A percentile compares a stretch with the other conserved stretches of the same genome.
phyloP scores from a whole-genome alignment of 768 basidiomycete species.

The Cystobasidium ongulense region DNA sequence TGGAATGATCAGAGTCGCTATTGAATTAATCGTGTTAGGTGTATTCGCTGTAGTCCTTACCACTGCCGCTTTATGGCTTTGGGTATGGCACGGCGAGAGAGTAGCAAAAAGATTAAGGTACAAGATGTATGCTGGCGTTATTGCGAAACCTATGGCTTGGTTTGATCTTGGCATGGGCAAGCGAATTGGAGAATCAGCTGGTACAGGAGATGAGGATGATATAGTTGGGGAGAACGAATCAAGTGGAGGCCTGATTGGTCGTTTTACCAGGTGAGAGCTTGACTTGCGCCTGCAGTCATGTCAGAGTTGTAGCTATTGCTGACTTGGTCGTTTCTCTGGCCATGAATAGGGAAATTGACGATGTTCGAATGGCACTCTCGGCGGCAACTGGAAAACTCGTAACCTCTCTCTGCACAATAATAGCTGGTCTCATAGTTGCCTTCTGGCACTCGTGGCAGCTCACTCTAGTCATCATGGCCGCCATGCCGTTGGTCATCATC shows the following conservation, averaged over 20 bases:
- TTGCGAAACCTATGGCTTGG: slow-evolving; percentile 72
- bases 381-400: slow-evolving; percentile 67
- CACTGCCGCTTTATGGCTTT: slow-evolving; percentile 65
- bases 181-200: slow-evolving; percentile 7
- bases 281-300: slow-evolving; percentile 34
- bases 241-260: slow-evolving; percentile 69
- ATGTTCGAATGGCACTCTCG: slow-evolving; percentile 75
- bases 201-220: slow-evolving; percentile 50
- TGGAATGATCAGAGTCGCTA: slow-evolving; percentile 38
- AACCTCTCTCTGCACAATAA: slow-evolving; percentile 69
- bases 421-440: slow-evolving; percentile 72
- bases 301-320: no score
- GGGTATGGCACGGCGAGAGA: slow-evolving; percentile 80
- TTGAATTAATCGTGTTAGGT: slow-evolving; percentile 54
- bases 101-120: slow-evolving; percentile 62
- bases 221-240: slow-evolving; percentile 51
- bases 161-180: slow-evolving; percentile 67
- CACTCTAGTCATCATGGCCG: slow-evolving; percentile 82
- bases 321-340: no score
- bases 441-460: slow-evolving; percentile 71
- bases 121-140: slow-evolving; percentile 61
- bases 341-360: slow-evolving; percentile 73
- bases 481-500: slow-evolving; percentile 71
- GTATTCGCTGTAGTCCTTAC: slow-evolving; percentile 62
- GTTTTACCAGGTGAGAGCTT: slow-evolving; percentile 65